Percentiles rank a stretch among this genome's conserved stretches.
phyloP scores from a whole-genome alignment of 2,329 filamentous ascomycete genomes.

The Fusarium buxicola region DNA sequence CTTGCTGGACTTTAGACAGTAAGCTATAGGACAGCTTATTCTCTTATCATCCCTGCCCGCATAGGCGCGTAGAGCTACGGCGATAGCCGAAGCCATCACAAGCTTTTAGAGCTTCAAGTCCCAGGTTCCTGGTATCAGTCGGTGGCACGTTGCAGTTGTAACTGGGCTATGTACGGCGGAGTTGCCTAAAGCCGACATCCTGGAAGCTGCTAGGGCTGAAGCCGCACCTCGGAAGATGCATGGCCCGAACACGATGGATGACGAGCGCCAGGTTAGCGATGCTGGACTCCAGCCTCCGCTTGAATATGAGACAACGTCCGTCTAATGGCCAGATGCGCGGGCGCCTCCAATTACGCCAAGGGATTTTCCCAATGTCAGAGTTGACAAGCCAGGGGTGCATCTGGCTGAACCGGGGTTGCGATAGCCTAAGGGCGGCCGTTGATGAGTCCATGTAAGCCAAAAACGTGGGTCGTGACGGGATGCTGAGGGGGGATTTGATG shows the following conservation, averaged over 20 bases:
- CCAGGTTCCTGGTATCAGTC: neutral
- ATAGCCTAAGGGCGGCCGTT: neutral
- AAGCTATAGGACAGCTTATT: neutral
- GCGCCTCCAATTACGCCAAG: slow-evolving; percentile 7
- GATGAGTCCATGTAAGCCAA: neutral
- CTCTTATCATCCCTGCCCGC: slow-evolving; percentile 12
- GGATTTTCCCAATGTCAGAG: neutral
- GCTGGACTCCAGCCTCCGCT: slow-evolving; percentile 13
- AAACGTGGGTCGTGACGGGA: neutral
- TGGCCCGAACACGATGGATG: slow-evolving; percentile 7
- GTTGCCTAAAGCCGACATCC: neutral
- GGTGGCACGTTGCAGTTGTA: slow-evolving; percentile 12
- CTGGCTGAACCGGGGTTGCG: slow-evolving; percentile 3
- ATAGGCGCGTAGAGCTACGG: slow-evolving; percentile 19
- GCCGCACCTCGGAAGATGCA: slow-evolving; percentile 22
- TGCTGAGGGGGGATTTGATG: neutral
- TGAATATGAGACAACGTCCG: slow-evolving; percentile 10
- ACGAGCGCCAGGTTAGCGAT: neutral
- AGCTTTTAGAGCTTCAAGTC: neutral
- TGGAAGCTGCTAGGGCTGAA: slow-evolving; percentile 33
- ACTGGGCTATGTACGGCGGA: neutral
- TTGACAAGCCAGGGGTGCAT: slow-evolving; percentile 5
- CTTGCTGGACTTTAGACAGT: too few species aligned
- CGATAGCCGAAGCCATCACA: slow-evolving; percentile 27
- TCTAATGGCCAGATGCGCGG: slow-evolving; percentile 7